phyloP scores from a whole-genome alignment of 2,329 filamentous ascomycete genomes.

The Epichloe hybrida region DNA sequence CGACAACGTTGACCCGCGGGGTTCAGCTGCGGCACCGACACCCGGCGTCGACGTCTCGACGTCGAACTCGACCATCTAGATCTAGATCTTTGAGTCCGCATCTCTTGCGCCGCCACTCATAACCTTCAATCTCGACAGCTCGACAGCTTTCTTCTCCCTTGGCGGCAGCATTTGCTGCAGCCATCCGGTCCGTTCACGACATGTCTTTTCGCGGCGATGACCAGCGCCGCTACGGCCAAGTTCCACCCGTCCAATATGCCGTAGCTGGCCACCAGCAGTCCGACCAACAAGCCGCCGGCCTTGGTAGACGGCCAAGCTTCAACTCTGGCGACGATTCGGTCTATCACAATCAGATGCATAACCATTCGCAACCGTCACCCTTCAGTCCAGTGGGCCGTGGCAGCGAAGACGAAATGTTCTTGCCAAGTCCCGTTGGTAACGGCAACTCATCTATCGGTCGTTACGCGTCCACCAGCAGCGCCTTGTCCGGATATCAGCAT shows the following conservation, averaged over 20 bases:
- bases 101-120: background rate
- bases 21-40: constrained; percentile 4
- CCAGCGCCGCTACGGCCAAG: constrained; percentile 51
- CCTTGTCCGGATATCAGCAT: constrained; percentile 38
- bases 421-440: constrained; percentile 31
- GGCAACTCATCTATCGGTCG: constrained; percentile 13
- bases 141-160: background rate
- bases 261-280: constrained; percentile 25
- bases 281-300: constrained; percentile 10
- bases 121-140: background rate
- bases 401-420: constrained; percentile 49
- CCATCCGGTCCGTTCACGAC: constrained; percentile 4
- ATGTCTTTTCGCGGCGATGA: constrained; percentile 54
- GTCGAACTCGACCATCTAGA: background rate
- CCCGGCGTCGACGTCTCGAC: background rate
- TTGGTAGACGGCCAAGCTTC: constrained; percentile 53
- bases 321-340: constrained; percentile 60
- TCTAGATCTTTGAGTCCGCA: background rate
- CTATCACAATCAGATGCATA: constrained; percentile 30
- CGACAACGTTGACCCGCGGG: constrained; percentile 10
- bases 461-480: constrained; percentile 29
- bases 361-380: constrained; percentile 9
- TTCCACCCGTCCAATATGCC: constrained; percentile 52
- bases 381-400: constrained; percentile 1
- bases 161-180: constrained; percentile 2